Conservation (phyloP, 2,329 filamentous ascomycete species). For the Cladosporium sp. region DNA sequence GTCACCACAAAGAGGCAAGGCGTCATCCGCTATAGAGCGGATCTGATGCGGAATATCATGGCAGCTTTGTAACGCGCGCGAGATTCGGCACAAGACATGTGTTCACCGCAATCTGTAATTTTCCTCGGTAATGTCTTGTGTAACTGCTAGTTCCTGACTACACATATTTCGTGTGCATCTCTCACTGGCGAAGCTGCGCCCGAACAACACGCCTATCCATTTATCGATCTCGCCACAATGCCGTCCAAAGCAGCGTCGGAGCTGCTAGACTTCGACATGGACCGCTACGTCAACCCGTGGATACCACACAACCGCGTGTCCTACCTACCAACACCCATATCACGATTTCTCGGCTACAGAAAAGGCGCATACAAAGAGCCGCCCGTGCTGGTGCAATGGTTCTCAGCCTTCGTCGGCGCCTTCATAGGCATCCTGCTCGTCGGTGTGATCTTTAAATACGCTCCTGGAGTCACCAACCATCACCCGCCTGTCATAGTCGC, state of each 20-base stretch:
- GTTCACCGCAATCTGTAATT: neutral
- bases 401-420: slow-evolving; percentile 41
- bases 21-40: neutral
- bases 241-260: slow-evolving; percentile 12
- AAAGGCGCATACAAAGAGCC: slow-evolving; percentile 36
- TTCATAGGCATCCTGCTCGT: slow-evolving; percentile 42
- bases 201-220: neutral
- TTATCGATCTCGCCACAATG: neutral
- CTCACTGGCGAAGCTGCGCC: too few species aligned
- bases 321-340: slow-evolving; percentile 60
- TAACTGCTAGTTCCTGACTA: neutral
- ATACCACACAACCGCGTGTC: slow-evolving; percentile 63
- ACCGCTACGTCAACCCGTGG: slow-evolving; percentile 67
- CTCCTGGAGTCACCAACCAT: slow-evolving; percentile 32
- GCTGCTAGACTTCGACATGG: slow-evolving; percentile 63
- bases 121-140: neutral
- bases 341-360: slow-evolving; percentile 58
- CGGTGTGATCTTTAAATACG: slow-evolving; percentile 40
- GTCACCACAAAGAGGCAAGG: neutral
- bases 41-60: neutral
- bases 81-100: neutral
- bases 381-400: slow-evolving; percentile 38
- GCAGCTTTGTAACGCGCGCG: neutral
- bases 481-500: slow-evolving; percentile 43
- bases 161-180: neutral